A percentile compares a stretch with the other conserved stretches of the same genome.
Evolutionary conservation across 2,329 filamentous ascomycete genomes (phyloP).

Genomic region (Zymoseptoria ardabiliae): DNA sequence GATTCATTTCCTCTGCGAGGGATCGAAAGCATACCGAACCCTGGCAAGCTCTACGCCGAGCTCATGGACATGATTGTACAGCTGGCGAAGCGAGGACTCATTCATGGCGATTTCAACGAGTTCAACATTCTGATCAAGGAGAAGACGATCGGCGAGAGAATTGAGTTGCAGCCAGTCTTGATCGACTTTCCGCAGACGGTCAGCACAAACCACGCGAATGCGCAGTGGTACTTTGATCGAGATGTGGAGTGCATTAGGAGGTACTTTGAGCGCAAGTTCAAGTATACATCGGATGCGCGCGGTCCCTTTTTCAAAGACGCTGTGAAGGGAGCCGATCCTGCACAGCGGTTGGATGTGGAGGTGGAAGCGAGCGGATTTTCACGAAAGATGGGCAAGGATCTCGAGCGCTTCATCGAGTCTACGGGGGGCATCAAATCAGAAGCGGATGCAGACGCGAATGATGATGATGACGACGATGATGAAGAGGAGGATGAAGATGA

Average conservation of each 20-base stretch:
- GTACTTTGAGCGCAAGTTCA: conserved; percentile 84
- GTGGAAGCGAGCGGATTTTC: conserved; percentile 93
- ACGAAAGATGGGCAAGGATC: conserved; percentile 90
- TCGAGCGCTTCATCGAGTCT: conserved; percentile 81
- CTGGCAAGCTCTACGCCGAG: conserved; percentile 81
- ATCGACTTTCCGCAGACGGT: conserved; percentile 99
- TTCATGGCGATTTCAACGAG: conserved; percentile 98
- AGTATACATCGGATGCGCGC: conserved; percentile 71
- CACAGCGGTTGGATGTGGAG: conserved; percentile 71
- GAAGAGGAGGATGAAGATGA: conserved; percentile 35
- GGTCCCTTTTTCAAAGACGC: conserved; percentile 84
- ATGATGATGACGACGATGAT: conserved; percentile 33
- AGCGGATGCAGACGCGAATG: conserved; percentile 22
- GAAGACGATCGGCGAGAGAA: conserved; percentile 20
- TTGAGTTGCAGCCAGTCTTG: conserved; percentile 67
- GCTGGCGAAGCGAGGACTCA: conserved; percentile 77
- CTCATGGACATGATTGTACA: conserved; percentile 79
- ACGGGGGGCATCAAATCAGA: conserved; percentile 47
- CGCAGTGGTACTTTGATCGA: conserved; percentile 94
- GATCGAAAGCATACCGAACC: conserved; percentile 74
- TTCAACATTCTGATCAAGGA: conserved; percentile 97
- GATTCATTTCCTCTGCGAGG: conserved; percentile 89
- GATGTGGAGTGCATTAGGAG: conserved; percentile 93
- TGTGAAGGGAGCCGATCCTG: conserved; percentile 62
- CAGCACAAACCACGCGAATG: conserved; percentile 86